These are phyloP conservation scores for Ganoderma boninense DNA, from an alignment of 1,284 basidiomycete species.

Conservation along the genomic window DNA sequence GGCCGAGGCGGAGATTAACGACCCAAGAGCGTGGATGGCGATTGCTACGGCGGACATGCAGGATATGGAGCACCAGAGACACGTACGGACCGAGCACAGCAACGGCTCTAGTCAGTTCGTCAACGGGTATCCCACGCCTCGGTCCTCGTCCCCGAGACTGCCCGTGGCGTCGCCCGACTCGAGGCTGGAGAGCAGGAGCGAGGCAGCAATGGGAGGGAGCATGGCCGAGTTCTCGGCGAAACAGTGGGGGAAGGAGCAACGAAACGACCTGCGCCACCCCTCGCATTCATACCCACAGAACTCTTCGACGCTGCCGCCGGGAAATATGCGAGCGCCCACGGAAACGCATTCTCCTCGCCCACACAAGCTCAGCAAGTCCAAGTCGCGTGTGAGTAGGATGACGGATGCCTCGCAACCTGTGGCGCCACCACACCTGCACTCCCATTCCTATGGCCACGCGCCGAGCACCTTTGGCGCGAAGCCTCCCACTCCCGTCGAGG, in stretches of 20 bases:
- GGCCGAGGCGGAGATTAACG: slow-evolving; percentile 32
- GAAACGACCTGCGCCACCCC: slow-evolving; percentile 10
- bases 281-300: slow-evolving; percentile 20
- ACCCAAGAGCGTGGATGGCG: slow-evolving; percentile 32
- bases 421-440: slow-evolving; percentile 1
- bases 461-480: slow-evolving; percentile 23
- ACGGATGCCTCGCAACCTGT: slow-evolving; percentile 17
- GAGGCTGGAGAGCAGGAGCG: not conserved
- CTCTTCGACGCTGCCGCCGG: slow-evolving; percentile 9
- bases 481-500: slow-evolving; percentile 28
- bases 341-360: slow-evolving; percentile 24
- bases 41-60: slow-evolving; percentile 26
- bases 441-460: slow-evolving; percentile 12
- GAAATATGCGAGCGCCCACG: slow-evolving; percentile 21
- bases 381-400: slow-evolving; percentile 29
- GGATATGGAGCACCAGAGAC: not conserved
- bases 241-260: slow-evolving; percentile 2
- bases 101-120: slow-evolving; percentile 32
- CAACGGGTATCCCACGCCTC: slow-evolving; percentile 32
- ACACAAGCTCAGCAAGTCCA: slow-evolving; percentile 38
- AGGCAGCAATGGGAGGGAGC: slow-evolving; percentile 3
- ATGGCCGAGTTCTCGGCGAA: slow-evolving; percentile 10
- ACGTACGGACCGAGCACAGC: slow-evolving; percentile 19
- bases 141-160: slow-evolving; percentile 28
- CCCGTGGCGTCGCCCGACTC: slow-evolving; percentile 10